Conservation (phyloP, 176 grass and related monocot species). For the Luzula sylvatica region DNA sequence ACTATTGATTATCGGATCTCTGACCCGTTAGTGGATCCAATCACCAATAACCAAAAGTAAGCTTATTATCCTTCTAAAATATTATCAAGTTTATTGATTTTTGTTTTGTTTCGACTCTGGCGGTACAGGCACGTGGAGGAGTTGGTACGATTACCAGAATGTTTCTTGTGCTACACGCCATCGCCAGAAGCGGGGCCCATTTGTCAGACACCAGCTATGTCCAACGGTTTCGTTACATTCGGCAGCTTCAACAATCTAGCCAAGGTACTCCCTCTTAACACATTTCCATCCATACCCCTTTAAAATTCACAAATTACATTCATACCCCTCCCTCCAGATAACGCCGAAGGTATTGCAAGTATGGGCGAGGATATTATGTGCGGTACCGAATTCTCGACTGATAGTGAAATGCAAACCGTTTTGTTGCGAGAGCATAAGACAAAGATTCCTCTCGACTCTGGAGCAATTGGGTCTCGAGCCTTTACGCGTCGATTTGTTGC, state of each 20-base stretch:
- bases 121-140: constrained; percentile 76
- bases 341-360: constrained; percentile 89
- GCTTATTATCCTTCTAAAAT: too few species aligned
- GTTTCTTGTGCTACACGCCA: constrained; percentile 96
- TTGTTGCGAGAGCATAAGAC: constrained; percentile 82
- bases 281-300: too few species aligned
- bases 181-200: constrained; percentile 95
- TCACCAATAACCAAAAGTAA: constrained; percentile 71
- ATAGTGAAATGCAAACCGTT: constrained; percentile 97
- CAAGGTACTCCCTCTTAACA: constrained; percentile 48
- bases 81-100: too few species aligned
- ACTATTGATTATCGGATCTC: constrained; percentile 94
- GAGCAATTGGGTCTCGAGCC: constrained; percentile 81
- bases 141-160: constrained; percentile 73
- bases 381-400: constrained; percentile 82
- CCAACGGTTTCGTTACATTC: constrained; percentile 92
- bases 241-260: constrained; percentile 99
- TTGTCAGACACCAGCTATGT: constrained; percentile 68
- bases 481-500: constrained; percentile 78
- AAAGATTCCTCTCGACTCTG: constrained; percentile 75
- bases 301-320: too few species aligned
- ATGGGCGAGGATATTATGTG: constrained; percentile 87
- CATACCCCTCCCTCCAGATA: constrained; percentile 36
- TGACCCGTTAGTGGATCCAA: constrained; percentile 74
- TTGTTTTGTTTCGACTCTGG: not conserved